phyloP scores from a whole-genome alignment of 73 alveolate genomes.

The Paramecium biaurelia region DNA sequence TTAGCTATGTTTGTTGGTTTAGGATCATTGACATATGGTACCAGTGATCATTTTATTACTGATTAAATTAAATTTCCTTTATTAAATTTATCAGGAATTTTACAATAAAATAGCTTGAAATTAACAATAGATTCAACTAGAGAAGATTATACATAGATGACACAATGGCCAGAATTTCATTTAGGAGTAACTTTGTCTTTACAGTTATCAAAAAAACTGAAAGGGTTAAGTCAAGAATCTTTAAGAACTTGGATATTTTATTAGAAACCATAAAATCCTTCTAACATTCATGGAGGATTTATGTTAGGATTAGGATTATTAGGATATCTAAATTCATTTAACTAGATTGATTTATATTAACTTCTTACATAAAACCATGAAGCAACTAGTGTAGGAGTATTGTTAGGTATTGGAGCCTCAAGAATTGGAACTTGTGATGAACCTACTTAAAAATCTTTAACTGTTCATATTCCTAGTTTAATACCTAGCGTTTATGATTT shows the following conservation, averaged over 20 bases:
- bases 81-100: conserved; percentile 85
- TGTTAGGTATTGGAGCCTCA: conserved; percentile 97
- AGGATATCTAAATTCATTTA: conserved; percentile 91
- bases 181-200: conserved; percentile 97
- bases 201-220: conserved; percentile 74
- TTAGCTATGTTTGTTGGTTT: conserved; percentile 92
- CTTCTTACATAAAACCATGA: conserved; percentile 95
- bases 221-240: conserved; percentile 72
- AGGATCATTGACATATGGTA: conserved; percentile 93
- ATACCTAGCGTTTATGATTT: conserved; percentile 94
- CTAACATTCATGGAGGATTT: conserved; percentile 97
- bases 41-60: conserved; percentile 91
- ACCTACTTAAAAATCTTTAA: conserved; percentile 88
- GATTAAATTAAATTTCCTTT: conserved; percentile 89
- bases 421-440: conserved; percentile 97
- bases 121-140: conserved; percentile 82
- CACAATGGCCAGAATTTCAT: conserved; percentile 98
- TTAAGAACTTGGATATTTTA: conserved; percentile 96
- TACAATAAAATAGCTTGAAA: conserved; percentile 75
- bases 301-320: conserved; percentile 93
- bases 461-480: conserved; percentile 94
- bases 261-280: conserved; percentile 91
- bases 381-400: conserved; percentile 94
- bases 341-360: conserved; percentile 93
- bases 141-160: conserved; percentile 77